A percentile compares a stretch with the other conserved stretches of the same genome.
Conservation (phyloP, 257 asterid species). For the Henckelia pumila region DNA sequence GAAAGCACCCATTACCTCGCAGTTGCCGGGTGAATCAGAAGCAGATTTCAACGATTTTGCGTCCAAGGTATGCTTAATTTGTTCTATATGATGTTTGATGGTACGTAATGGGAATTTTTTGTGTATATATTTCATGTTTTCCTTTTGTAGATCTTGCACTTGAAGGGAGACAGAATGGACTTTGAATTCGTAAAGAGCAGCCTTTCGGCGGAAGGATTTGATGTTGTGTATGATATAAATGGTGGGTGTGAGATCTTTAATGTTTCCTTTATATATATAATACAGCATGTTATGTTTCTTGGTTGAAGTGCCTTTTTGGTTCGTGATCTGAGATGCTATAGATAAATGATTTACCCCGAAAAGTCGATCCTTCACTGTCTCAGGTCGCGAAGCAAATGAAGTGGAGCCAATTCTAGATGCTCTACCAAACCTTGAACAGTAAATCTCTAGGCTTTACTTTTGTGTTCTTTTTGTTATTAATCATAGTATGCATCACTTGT, state of each 20-base stretch:
- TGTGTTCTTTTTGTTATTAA: background rate
- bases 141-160: conserved; percentile 65
- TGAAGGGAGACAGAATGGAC: conserved; percentile 93
- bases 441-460: conserved; percentile 28
- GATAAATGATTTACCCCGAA: background rate
- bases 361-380: background rate
- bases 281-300: background rate
- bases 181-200: conserved; percentile 87
- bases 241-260: conserved; percentile 39
- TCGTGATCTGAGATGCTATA: background rate
- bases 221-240: conserved; percentile 91
- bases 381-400: conserved; percentile 96
- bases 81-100: background rate
- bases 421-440: conserved; percentile 92
- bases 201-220: conserved; percentile 85
- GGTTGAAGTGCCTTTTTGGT: background rate
- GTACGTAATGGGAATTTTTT: too few species aligned
- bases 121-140: conserved; percentile 1
- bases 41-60: conserved; percentile 67
- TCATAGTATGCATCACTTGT: background rate
- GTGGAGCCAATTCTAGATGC: conserved; percentile 88
- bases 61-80: conserved; percentile 62
- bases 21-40: conserved; percentile 89
- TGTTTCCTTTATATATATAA: background rate
- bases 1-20: conserved; percentile 88